Base-by-base conservation (phyloP, 345 rosid genomes). In the Geranium brycei region DNA sequence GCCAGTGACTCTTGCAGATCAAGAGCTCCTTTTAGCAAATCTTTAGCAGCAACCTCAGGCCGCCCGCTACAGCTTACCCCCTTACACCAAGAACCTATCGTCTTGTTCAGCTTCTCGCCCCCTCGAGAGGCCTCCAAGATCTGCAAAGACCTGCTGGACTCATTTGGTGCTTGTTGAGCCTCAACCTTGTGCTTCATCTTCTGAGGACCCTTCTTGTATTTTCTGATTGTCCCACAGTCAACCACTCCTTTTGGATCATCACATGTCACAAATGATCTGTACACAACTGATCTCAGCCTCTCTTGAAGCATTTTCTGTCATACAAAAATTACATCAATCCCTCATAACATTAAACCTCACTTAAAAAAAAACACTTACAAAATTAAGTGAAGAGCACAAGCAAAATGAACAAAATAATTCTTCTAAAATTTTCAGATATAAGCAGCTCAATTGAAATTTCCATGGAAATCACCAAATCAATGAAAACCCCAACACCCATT, bases 181-280 rank as follows among this genome's bases (percentile, higher is more conserved):
- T 63, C 72, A 5, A 69, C 66, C 69, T 73, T 72, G 40, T 60
- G 77, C 74, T 80, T 85, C 80, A 72, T 77, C 65, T 72, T 86
- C 18, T 31, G 74, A 58, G 72, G 69, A 62, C 74, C 61, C 19
- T 58, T 66, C 74, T 77, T 81, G 78, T 81, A 80, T 77, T 71
- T 87, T 79, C 84, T 86, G 57, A 87, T 75, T 47, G 84, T 75
- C 77, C 91, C 82, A 74, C 87, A 81, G 59, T 92, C 98, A 5
- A 89, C 88, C 55, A 87, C 91, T 58, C 91, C 96, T 72, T 79
- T 81, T 31, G 96, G 83, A 83, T 89, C 98, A 75, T 84, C 86
- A 67, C 98, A 92, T 32, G 80, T 82, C 72, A 87, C 77, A 62
- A 92, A 91, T 68, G 98, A 77, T 82, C 88, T 87, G 69, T 86